Evolutionary conservation across 305 asterid genomes (phyloP).

Genomic region (Fraxinus angustifolia): DNA sequence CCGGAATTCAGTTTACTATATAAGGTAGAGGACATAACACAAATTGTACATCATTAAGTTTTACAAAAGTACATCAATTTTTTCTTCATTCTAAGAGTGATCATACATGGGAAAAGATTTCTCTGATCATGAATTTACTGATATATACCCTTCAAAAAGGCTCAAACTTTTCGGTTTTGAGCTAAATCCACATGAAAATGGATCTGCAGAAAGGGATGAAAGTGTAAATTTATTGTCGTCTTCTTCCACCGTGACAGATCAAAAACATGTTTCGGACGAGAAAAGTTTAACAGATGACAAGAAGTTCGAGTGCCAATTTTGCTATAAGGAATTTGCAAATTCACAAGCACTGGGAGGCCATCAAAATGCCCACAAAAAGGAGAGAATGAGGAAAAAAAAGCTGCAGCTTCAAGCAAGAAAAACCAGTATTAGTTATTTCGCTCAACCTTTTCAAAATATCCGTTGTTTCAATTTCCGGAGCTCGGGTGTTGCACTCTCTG

Average conservation of each 20-base stretch:
- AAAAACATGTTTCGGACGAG: not conserved
- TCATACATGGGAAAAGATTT: slow-evolving; percentile 38
- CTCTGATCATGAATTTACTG: slow-evolving; percentile 32
- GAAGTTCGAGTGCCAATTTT: slow-evolving; percentile 79
- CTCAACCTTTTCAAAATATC: slow-evolving; percentile 45
- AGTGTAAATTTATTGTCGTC: slow-evolving; percentile 56
- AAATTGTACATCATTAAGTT: not conserved
- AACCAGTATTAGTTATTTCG: slow-evolving; percentile 44
- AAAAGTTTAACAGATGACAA: slow-evolving; percentile 20
- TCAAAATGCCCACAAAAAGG: slow-evolving; percentile 93
- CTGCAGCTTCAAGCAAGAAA: slow-evolving; percentile 74
- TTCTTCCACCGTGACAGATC: slow-evolving; percentile 51
- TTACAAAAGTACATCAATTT: not conserved
- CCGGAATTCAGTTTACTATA: not conserved
- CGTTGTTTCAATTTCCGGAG: slow-evolving; percentile 22
- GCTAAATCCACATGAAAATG: slow-evolving; percentile 30
- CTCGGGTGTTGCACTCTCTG: slow-evolving; percentile 29
- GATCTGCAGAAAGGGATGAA: slow-evolving; percentile 38
- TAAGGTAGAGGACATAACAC: not conserved
- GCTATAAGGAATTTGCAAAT: slow-evolving; percentile 62
- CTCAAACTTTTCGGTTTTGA: slow-evolving; percentile 68
- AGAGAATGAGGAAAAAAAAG: slow-evolving; percentile 72
- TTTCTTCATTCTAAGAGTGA: not conserved
- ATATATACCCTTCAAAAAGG: slow-evolving; percentile 31
- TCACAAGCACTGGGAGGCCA: slow-evolving; percentile 95